phyloP scores from a whole-genome alignment of 2,329 filamentous ascomycete species.

The Cladosporium cucumerinum region DNA sequence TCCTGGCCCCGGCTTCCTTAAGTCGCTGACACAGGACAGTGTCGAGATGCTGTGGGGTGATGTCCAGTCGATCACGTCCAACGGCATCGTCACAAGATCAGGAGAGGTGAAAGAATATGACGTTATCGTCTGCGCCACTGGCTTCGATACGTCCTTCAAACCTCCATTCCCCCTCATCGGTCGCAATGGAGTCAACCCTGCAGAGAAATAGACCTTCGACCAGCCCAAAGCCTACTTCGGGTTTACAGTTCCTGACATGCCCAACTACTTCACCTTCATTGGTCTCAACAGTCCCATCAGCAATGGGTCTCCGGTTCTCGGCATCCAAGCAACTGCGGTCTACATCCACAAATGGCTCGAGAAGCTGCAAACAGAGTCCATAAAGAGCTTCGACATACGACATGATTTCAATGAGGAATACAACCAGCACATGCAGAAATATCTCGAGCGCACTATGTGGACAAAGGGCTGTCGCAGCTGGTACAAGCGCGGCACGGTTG shows the following conservation, averaged over 20 bases:
- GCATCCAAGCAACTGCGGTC: slow-evolving; percentile 14
- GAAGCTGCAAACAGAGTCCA: slow-evolving; percentile 19
- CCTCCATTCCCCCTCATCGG: slow-evolving; percentile 37
- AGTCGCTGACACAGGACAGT: slow-evolving; percentile 18
- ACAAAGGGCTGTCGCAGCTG: slow-evolving; percentile 51
- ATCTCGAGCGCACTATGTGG: slow-evolving; percentile 51
- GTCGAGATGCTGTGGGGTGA: slow-evolving; percentile 17
- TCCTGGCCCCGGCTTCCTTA: slow-evolving; percentile 19
- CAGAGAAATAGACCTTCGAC: slow-evolving; percentile 27
- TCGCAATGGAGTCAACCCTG: slow-evolving; percentile 33
- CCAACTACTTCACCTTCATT: slow-evolving; percentile 28
- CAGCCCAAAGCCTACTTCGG: slow-evolving; percentile 30
- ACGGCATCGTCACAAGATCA: background rate
- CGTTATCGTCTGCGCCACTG: slow-evolving; percentile 47
- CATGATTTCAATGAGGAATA: slow-evolving; percentile 47
- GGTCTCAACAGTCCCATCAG: slow-evolving; percentile 20
- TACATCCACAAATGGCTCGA: slow-evolving; percentile 21
- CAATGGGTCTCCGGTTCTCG: slow-evolving; percentile 15
- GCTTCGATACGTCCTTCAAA: slow-evolving; percentile 37
- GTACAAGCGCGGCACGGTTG: slow-evolving; percentile 48
- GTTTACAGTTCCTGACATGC: slow-evolving; percentile 30
- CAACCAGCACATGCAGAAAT: slow-evolving; percentile 45
- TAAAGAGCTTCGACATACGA: slow-evolving; percentile 43
- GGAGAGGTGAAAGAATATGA: slow-evolving; percentile 36
- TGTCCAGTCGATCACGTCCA: slow-evolving; percentile 14